Evolutionary conservation across 2,329 filamentous ascomycete species (phyloP).

Genomic region (Colletotrichum australisinense): DNA sequence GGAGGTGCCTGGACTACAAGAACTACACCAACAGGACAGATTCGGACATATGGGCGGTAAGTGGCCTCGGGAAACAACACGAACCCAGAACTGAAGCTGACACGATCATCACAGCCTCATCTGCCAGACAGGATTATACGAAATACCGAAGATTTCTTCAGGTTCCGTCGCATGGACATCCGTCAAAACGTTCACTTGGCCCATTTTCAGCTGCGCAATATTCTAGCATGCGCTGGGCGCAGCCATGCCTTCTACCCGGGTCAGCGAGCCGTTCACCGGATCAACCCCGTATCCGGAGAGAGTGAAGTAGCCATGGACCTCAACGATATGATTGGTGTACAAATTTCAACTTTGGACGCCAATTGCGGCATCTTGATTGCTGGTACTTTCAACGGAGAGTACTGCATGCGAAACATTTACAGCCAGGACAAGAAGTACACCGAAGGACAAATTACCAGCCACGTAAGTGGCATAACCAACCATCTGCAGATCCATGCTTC

Average conservation of each 20-base stretch:
- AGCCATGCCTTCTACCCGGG: conserved; percentile 69
- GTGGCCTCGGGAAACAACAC: conserved; percentile 39
- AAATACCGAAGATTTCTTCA: conserved; percentile 63
- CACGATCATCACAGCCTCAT: conserved; percentile 28
- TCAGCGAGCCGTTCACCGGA: conserved; percentile 58
- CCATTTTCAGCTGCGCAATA: conserved; percentile 76
- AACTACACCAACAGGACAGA: conserved; percentile 68
- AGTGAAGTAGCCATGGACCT: conserved; percentile 59
- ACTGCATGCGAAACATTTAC: conserved; percentile 60
- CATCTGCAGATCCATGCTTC: conserved; percentile 69
- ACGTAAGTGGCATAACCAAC: conserved; percentile 70
- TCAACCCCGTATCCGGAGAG: conserved; percentile 62
- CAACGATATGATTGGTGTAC: conserved; percentile 50
- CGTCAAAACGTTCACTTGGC: conserved; percentile 64
- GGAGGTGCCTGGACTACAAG: conserved; percentile 60
- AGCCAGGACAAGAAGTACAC: conserved; percentile 50
- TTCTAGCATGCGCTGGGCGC: conserved; percentile 67
- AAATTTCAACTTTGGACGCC: conserved; percentile 64
- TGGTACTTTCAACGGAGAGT: conserved; percentile 69
- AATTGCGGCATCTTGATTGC: conserved; percentile 67
- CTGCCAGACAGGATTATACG: conserved; percentile 49
- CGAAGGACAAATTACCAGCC: conserved; percentile 60
- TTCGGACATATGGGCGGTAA: conserved; percentile 61
- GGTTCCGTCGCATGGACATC: conserved; percentile 68
- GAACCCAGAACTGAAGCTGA: conserved; percentile 5